These are phyloP conservation scores for Sordariomycetes sp. DNA, from an alignment of 2,329 filamentous ascomycete species.

Conservation along the genomic window DNA sequence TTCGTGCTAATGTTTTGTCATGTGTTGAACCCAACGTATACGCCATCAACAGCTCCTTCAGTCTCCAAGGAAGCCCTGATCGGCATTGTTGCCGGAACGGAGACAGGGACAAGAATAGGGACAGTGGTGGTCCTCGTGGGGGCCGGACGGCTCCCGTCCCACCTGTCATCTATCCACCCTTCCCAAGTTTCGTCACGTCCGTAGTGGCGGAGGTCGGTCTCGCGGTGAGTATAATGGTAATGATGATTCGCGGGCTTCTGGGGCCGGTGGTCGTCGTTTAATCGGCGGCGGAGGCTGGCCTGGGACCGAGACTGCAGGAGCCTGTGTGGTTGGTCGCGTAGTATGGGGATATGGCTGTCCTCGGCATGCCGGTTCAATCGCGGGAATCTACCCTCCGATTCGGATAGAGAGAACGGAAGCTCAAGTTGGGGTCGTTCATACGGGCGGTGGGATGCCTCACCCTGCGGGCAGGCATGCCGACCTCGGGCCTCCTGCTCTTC, in stretches of 20 bases:
- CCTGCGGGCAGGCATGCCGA: conserved; percentile 9
- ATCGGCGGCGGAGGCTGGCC: conserved; percentile 1
- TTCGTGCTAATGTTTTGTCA: neutral
- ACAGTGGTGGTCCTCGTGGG: neutral
- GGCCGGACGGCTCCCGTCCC: neutral
- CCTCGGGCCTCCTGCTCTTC: conserved; percentile 9
- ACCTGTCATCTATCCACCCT: conserved; percentile 2
- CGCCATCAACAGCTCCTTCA: neutral
- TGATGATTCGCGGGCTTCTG: conserved; percentile 11
- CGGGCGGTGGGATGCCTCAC: neutral
- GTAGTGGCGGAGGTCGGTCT: neutral
- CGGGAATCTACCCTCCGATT: neutral
- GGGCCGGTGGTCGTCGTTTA: conserved; percentile 10
- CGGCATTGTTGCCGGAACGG: neutral
- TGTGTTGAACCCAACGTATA: neutral
- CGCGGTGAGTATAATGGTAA: neutral
- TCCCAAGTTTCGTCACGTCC: conserved; percentile 1
- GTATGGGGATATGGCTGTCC: neutral
- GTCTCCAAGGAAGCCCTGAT: neutral
- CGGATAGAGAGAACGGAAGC: neutral
- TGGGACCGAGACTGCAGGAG: neutral
- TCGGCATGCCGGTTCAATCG: neutral
- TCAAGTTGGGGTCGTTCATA: neutral
- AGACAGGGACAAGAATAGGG: neutral
- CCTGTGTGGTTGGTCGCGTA: neutral